These are phyloP conservation scores for Crithidia bombi DNA, from an alignment of 208 protist species.

Conservation along the genomic window DNA sequence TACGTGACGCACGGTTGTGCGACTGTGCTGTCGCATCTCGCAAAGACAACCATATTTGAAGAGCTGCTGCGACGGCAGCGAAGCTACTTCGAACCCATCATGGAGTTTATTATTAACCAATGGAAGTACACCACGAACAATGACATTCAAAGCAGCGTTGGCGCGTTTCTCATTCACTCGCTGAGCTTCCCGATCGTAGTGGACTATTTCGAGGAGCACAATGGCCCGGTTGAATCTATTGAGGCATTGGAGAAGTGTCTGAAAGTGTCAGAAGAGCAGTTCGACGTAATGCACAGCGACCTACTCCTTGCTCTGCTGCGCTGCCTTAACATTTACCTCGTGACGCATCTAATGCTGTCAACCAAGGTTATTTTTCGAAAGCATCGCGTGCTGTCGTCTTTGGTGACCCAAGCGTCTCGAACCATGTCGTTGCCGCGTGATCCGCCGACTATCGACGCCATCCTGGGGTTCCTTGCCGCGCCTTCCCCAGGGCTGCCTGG, in stretches of 20 bases:
- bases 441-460: slow-evolving; percentile 68
- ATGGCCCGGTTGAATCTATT: slow-evolving; percentile 59
- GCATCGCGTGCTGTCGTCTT: slow-evolving; percentile 68
- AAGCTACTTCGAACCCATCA: slow-evolving; percentile 68
- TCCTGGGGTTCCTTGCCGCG: slow-evolving; percentile 68
- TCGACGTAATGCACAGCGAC: slow-evolving; percentile 66
- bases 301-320: slow-evolving; percentile 65
- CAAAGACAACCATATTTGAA: slow-evolving; percentile 70
- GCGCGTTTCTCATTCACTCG: slow-evolving; percentile 76
- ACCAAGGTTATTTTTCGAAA: slow-evolving; percentile 85
- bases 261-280: slow-evolving; percentile 70
- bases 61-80: slow-evolving; percentile 70
- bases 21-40: slow-evolving; percentile 74
- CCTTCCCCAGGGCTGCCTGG: slow-evolving; percentile 60
- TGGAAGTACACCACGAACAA: slow-evolving; percentile 57
- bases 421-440: slow-evolving; percentile 72
- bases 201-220: slow-evolving; percentile 63
- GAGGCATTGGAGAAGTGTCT: slow-evolving; percentile 55
- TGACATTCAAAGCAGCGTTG: slow-evolving; percentile 77
- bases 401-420: slow-evolving; percentile 74
- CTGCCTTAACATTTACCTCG: slow-evolving; percentile 81
- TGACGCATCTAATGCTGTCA: slow-evolving; percentile 82
- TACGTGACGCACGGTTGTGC: slow-evolving; percentile 69
- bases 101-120: slow-evolving; percentile 74
- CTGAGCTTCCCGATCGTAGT: slow-evolving; percentile 84